A percentile compares a stretch with the other conserved stretches of the same genome.
Evolutionary conservation across 345 rosid genomes (phyloP).

Genomic region (Noccaea bulbosa): DNA sequence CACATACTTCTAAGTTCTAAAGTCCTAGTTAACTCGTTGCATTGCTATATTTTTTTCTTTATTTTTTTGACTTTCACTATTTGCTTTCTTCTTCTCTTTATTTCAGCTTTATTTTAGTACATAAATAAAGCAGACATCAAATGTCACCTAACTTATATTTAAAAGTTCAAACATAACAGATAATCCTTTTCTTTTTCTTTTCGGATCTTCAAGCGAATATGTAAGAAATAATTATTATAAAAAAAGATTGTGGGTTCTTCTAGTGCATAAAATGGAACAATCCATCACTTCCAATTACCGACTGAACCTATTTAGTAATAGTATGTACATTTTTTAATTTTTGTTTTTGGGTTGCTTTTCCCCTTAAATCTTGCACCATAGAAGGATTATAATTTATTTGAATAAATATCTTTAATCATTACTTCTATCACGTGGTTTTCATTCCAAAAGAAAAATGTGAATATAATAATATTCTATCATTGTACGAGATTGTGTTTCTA

Average conservation of each 20-base stretch:
- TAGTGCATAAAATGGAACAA: constrained; percentile 22
- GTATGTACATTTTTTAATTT: not conserved
- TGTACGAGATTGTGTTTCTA: constrained; percentile 3
- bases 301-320: constrained; percentile 20
- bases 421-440: constrained; percentile 30
- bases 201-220: constrained; percentile 1
- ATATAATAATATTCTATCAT: not conserved
- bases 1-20: not conserved
- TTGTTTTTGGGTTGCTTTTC: not conserved
- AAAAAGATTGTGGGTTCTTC: not conserved
- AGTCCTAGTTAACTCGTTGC: not conserved
- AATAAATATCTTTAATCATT: too few relatives aligned
- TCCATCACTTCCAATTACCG: constrained; percentile 35
- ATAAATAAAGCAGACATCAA: constrained; percentile 10
- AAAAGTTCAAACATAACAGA: constrained; percentile 17
- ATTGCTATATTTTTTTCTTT: not conserved
- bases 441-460: constrained; percentile 2
- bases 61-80: constrained; percentile 3
- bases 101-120: constrained; percentile 14
- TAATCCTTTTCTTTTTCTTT: not conserved
- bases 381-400: not conserved
- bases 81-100: constrained; percentile 12
- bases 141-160: constrained; percentile 33
- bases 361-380: constrained; percentile 7
- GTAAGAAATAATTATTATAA: not conserved